Percentiles rank a stretch among this genome's conserved stretches.
These are phyloP conservation scores for Inosperma sp. DNA, from an alignment of 768 basidiomycete species.

Conservation along the genomic window DNA sequence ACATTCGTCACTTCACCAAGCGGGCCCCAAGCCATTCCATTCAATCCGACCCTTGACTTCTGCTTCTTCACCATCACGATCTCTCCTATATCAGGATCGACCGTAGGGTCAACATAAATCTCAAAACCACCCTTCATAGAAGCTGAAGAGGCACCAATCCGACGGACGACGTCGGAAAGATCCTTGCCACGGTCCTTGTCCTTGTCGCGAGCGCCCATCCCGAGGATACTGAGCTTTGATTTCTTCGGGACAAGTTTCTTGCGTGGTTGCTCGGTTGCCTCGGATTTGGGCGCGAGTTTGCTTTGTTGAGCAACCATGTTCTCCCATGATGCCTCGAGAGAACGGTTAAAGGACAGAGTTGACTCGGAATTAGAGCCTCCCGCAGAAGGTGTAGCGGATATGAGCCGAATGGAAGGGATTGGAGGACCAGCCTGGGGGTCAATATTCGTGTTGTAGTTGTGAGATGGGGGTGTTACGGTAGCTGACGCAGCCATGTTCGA, in stretches of 20 bases:
- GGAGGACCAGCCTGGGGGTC: slow-evolving; percentile 9
- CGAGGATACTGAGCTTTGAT: slow-evolving; percentile 50
- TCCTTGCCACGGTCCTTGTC: slow-evolving; percentile 40
- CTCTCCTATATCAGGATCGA: slow-evolving; percentile 64
- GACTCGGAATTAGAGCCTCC: slow-evolving; percentile 36
- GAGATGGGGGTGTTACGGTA: not conserved
- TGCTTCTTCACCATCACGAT: slow-evolving; percentile 75
- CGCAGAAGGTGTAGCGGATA: slow-evolving; percentile 61
- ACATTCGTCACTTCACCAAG: slow-evolving; percentile 60
- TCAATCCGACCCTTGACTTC: slow-evolving; percentile 57
- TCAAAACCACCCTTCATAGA: slow-evolving; percentile 54
- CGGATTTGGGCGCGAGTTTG: slow-evolving; percentile 31
- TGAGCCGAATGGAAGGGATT: slow-evolving; percentile 65
- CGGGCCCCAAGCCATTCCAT: slow-evolving; percentile 53
- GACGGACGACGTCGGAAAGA: slow-evolving; percentile 56
- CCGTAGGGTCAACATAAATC: slow-evolving; percentile 62
- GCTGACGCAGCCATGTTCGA: slow-evolving; percentile 7
- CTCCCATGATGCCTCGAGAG: slow-evolving; percentile 37
- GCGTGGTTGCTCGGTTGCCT: slow-evolving; percentile 23
- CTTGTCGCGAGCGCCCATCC: slow-evolving; percentile 27
- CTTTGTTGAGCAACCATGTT: slow-evolving; percentile 27
- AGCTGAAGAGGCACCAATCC: slow-evolving; percentile 36
- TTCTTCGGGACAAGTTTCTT: slow-evolving; percentile 69
- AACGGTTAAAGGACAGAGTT: slow-evolving; percentile 26
- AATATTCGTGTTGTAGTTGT: not conserved